Conservation (phyloP, 2,329 filamentous ascomycete genomes). For the Alternaria longipes region DNA sequence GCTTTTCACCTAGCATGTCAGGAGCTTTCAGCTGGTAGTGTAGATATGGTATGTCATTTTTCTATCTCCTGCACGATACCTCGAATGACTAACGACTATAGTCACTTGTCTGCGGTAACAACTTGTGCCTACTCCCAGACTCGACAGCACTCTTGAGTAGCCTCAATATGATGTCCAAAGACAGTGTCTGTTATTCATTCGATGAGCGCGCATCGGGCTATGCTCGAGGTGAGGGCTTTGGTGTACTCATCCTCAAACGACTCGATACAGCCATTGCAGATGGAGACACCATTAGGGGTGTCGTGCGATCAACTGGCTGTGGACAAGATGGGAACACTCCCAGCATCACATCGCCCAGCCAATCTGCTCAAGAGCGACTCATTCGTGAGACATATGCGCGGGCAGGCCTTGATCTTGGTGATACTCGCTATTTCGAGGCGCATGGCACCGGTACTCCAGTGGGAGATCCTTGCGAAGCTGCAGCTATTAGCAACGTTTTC, state of each 20-base stretch:
- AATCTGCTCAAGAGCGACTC: conserved; percentile 56
- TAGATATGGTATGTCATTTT: conserved; percentile 18
- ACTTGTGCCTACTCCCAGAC: conserved; percentile 24
- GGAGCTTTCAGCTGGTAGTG: conserved; percentile 19
- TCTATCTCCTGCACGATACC: not conserved
- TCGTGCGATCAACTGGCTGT: conserved; percentile 38
- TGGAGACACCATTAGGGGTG: conserved; percentile 40
- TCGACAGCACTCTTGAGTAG: conserved; percentile 17
- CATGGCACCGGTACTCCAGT: conserved; percentile 63
- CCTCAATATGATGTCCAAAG: conserved; percentile 39
- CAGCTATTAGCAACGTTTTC: conserved; percentile 25
- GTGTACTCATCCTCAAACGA: conserved; percentile 37
- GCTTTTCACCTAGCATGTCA: conserved; percentile 35
- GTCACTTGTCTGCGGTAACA: conserved; percentile 26
- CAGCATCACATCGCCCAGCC: conserved; percentile 37
- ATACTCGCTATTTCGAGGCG: conserved; percentile 37
- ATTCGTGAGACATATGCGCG: conserved; percentile 46
- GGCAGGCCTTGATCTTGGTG: conserved; percentile 44
- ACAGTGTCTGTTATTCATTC: conserved; percentile 44
- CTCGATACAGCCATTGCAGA: conserved; percentile 26
- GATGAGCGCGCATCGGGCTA: conserved; percentile 69
- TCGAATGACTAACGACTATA: not conserved
- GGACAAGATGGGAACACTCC: conserved; percentile 31
- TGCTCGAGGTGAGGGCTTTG: conserved; percentile 68
- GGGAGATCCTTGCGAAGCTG: conserved; percentile 37